A percentile compares a stretch with the other conserved stretches of the same genome.
Conservation (phyloP, 257 asterid genomes). For the Solanum ossicruentum region DNA sequence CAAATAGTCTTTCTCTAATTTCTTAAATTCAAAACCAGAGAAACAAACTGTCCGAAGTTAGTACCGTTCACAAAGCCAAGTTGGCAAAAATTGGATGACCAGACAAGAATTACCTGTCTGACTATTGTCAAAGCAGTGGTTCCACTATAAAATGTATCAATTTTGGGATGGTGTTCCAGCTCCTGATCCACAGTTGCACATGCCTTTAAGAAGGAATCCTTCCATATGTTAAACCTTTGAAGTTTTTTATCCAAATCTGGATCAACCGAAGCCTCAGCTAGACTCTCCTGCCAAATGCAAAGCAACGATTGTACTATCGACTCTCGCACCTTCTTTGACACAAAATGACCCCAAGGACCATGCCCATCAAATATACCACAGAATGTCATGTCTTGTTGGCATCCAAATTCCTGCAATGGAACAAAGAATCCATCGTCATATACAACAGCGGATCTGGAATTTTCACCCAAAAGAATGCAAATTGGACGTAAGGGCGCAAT, state of each 20-base stretch:
- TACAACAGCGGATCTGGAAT: background rate
- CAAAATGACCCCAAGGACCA: constrained; percentile 96
- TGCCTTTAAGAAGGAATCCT: constrained; percentile 66
- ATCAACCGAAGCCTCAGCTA: constrained; percentile 50
- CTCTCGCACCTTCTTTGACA: constrained; percentile 76
- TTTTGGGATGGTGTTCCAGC: constrained; percentile 57
- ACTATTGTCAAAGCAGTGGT: constrained; percentile 80
- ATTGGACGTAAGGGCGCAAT: too few species aligned
- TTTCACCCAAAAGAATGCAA: background rate
- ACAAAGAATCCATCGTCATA: background rate
- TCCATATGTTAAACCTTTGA: constrained; percentile 58
- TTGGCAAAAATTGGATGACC: background rate
- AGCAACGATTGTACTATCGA: constrained; percentile 61
- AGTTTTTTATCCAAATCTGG: constrained; percentile 42
- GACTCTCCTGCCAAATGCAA: constrained; percentile 67
- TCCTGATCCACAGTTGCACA: constrained; percentile 84
- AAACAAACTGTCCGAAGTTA: background rate
- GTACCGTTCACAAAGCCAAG: background rate
- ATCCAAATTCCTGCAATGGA: constrained; percentile 64
- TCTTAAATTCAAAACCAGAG: background rate
- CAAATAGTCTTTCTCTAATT: background rate
- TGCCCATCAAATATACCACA: constrained; percentile 98
- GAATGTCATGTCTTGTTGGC: constrained; percentile 86
- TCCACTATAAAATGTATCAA: constrained; percentile 76
- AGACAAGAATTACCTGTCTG: constrained; percentile 49